Base-by-base conservation (phyloP, 495 filamentous ascomycete species). In the Hypoxylon fuscum region DNA sequence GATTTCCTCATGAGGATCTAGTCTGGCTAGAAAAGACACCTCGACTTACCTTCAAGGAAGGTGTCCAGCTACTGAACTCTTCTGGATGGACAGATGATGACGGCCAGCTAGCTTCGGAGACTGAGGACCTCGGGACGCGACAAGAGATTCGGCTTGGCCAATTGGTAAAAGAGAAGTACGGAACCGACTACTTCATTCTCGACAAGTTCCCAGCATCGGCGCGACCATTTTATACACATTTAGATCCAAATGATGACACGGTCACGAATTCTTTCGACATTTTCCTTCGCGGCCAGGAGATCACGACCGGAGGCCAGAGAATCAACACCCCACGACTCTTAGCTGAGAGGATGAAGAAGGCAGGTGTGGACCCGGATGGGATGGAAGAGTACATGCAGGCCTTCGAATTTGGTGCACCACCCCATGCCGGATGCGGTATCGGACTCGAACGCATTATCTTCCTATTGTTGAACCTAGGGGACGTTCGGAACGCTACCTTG, bases 241-340 rank as follows among this genome's bases (percentile, higher is more conserved):
- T 91, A 0, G 93, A 97, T 51, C 83, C 90, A 2, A 75, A 87
- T 8, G 86, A 96, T 64, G 76, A 83, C 6, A 80, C 79, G 2
- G 81, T 83, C 68, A 96, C 93, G 37, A 97, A 96, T 75, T 96
- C 93, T 0, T 97, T 97, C 62, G 93, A 97, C 73, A 94, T 97
- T 68, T 97, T 97, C 77, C 82, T 97, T 48, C 90, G 93, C 9
- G 93, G 93, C 4, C 93, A 97, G 70, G 93, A 97, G 72, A 96
- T 97, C 60, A 86, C 94, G 3, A 91, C 88, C 1, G 93, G 93
- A 47, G 93, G 93, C 7, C 93, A 97, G 72, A 90, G 93, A 84
- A 91, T 97, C 59, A 91, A 97, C 72, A 87, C 93, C 51, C 81
- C 91, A 0, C 74, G 81, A 20, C 83, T 90, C 65, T 79, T 97